Evolutionary conservation across 225 moss, liverwort and hornwort genomes (phyloP).

Genomic region (Bryoerythrophyllum caledonicum): DNA sequence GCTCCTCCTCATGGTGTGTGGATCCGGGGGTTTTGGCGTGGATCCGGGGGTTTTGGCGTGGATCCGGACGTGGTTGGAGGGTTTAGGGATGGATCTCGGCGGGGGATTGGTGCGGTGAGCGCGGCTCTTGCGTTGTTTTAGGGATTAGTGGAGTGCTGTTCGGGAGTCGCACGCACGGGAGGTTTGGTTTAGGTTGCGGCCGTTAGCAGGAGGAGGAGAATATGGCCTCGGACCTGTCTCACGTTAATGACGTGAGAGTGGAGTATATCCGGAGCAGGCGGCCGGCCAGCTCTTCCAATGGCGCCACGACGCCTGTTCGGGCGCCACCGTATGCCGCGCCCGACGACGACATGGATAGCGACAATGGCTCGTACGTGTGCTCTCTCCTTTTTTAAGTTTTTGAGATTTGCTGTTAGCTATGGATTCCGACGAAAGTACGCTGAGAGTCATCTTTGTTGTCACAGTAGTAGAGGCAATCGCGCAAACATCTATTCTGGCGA

Average conservation of each 20-base stretch:
- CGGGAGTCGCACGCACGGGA: too few species aligned
- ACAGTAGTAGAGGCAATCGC: conserved; percentile 31
- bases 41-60: conserved; percentile 23
- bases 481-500: conserved; percentile 23
- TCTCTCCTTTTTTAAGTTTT: too few species aligned
- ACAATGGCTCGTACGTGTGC: conserved; percentile 79
- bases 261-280: conserved; percentile 88
- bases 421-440: background rate
- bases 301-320: conserved; percentile 55
- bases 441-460: conserved; percentile 19
- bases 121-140: conserved; percentile 27
- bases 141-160: conserved; percentile 18
- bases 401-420: conserved; percentile 4
- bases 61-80: conserved; percentile 24
- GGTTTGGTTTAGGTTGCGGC: conserved; percentile 32
- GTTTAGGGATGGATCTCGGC: conserved; percentile 29
- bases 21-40: conserved; percentile 15
- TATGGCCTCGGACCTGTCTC: conserved; percentile 55
- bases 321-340: conserved; percentile 58
- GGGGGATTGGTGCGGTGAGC: conserved; percentile 13
- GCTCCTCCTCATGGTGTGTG: background rate
- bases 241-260: conserved; percentile 92
- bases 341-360: conserved; percentile 85
- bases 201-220: conserved; percentile 10
- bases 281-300: conserved; percentile 74